A percentile compares a stretch with the other conserved stretches of the same genome.
phyloP scores from a whole-genome alignment of 441 rosid species.

The Syzygium syzygioides region DNA sequence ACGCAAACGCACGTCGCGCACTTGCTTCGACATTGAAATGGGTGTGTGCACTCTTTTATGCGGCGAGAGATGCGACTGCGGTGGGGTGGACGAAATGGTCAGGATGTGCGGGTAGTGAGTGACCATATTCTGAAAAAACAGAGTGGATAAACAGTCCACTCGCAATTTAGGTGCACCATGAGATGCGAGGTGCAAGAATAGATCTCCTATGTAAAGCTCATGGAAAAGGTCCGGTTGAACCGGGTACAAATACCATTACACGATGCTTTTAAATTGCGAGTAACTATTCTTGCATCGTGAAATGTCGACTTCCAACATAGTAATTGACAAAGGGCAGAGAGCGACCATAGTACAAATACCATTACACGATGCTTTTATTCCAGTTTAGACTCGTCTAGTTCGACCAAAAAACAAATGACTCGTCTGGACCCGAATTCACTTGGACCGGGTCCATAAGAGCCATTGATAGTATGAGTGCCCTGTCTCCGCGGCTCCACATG shows the following conservation, averaged over 20 bases:
- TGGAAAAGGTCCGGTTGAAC: too few relatives aligned
- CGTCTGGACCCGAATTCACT: accelerated
- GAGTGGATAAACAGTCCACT: not conserved
- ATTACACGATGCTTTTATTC: accelerated
- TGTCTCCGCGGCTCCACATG: accelerated
- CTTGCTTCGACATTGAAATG: not conserved
- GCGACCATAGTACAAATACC: not conserved
- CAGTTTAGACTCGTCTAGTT: not conserved
- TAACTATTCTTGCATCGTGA: too few relatives aligned
- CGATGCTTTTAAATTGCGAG: too few relatives aligned
- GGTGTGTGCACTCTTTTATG: not conserved
- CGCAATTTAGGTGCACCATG: not conserved
- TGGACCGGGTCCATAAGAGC: accelerated
- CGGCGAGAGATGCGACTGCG: not conserved
- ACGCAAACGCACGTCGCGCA: not conserved
- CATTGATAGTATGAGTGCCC: accelerated
- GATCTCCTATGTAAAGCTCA: not conserved
- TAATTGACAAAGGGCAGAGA: not conserved
- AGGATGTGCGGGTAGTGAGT: not conserved
- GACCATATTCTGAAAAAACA: not conserved
- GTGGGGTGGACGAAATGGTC: not conserved
- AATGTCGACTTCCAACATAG: not conserved
- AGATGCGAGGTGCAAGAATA: not conserved
- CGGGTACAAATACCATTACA: too few relatives aligned
- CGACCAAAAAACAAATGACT: not conserved